A percentile compares a stretch with the other conserved stretches of the same genome.
phyloP scores from a whole-genome alignment of 192 early-diverging fungal genomes.

The Martensiomyces pterosporus region DNA sequence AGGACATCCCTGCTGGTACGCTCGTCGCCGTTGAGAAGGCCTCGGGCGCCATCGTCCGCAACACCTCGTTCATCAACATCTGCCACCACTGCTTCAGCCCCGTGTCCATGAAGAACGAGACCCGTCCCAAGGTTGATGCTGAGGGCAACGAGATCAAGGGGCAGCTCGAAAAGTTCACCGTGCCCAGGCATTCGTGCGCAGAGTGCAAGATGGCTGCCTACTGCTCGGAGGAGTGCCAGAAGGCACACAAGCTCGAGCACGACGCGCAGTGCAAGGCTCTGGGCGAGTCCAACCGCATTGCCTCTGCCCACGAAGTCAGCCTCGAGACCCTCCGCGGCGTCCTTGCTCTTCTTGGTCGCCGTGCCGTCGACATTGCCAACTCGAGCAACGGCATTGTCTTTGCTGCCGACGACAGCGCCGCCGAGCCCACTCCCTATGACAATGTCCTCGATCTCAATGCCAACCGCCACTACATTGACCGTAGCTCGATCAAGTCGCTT shows the following conservation, averaged over 20 bases:
- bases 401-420: constrained; percentile 5
- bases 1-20: constrained; percentile 47
- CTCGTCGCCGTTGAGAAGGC: constrained; percentile 52
- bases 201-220: constrained; percentile 54
- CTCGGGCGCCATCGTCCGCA: constrained; percentile 52
- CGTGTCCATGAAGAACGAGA: constrained; percentile 37
- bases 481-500: constrained; percentile 30
- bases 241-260: constrained; percentile 36
- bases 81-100: constrained; percentile 54
- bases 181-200: constrained; percentile 25
- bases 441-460: constrained; percentile 40
- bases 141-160: constrained; percentile 27
- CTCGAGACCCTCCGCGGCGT: constrained; percentile 41
- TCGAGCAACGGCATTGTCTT: constrained; percentile 6
- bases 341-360: constrained; percentile 39
- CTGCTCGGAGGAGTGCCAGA: constrained; percentile 55
- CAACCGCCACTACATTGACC: constrained; percentile 49
- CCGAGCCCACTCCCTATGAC: constrained; percentile 21
- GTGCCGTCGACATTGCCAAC: constrained; percentile 13
- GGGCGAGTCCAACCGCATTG: constrained; percentile 32
- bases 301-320: constrained; percentile 20
- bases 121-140: constrained; percentile 42
- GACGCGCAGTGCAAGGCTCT: constrained; percentile 42
- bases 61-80: constrained; percentile 49
- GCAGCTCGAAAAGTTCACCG: constrained; percentile 23